Base-by-base conservation (phyloP, 345 rosid species). In the Excoecaria cochinchinensis region DNA sequence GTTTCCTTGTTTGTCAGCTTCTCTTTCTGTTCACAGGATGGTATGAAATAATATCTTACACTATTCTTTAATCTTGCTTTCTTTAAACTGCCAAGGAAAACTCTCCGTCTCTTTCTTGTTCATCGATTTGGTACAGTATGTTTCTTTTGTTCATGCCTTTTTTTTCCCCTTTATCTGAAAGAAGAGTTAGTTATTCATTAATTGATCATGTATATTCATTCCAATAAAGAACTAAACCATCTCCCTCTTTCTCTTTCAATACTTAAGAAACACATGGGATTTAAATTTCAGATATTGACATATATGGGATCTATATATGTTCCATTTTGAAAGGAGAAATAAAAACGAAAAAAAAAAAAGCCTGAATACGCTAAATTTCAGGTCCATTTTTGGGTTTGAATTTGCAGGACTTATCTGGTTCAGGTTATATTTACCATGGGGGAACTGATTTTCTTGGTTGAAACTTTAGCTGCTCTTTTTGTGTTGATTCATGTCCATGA, bases 1-100 rank as follows among this genome's bases (percentile, higher is more conserved):
- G 78, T 74, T 72, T 70, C 69, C 75, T 64, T 77, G 63, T 53
- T 73, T 73, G 70, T 47, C 48, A 38, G 39, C 68, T 77, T 51
- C 72, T 58, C 79, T 53, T 64, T 50, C 71, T 73, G 46, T 47
- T 47, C 12, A 14, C 1, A 52, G 52, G 63, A 70, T 70, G 79
- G 69, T 70, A 76, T 52, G 55, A 19, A 22, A 60, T 61, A 17
- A 22, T 52, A 3, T 58, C 4, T 42, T 25, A 5, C 38, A 15
- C 50, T 71, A 11, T 31, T 39, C 55, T 52, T 64, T 52, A 2
- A 5, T 3, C 8, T 39, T 21, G 42, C 40, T 24, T 44, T 9
- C 22, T 42, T 42, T 40, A 3, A 51, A 11, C 55, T 51, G 13
- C 55, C 40, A 44, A 6, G 2, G 31, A 31, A 31, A 31, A 31